Conservation (phyloP, 2,329 filamentous ascomycete genomes). For the Arthroderma sp. region DNA sequence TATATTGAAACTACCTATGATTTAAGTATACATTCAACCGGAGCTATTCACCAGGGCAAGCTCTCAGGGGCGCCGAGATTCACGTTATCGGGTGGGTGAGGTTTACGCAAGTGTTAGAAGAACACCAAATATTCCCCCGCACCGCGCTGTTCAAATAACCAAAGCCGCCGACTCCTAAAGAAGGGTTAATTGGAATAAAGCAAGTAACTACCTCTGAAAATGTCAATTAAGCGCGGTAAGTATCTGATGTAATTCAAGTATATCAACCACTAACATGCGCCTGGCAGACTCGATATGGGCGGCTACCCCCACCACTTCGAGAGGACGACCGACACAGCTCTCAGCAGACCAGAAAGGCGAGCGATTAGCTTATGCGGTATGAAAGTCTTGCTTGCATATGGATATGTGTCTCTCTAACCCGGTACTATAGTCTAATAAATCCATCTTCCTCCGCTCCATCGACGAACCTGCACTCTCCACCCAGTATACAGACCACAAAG, state of each 20-base stretch:
- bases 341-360: constrained; percentile 81
- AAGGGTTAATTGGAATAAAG: background rate
- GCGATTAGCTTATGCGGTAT: constrained; percentile 80
- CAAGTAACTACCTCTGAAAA: constrained; percentile 12
- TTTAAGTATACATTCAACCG: no score
- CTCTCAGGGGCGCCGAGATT: no score
- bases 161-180: no score
- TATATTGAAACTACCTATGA: no score
- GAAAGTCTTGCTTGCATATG: background rate
- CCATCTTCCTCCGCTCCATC: constrained; percentile 88
- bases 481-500: constrained; percentile 86
- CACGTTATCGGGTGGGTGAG: no score
- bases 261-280: constrained; percentile 9
- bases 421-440: constrained; percentile 69
- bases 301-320: constrained; percentile 65
- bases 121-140: no score
- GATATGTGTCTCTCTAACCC: constrained; percentile 1
- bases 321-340: constrained; percentile 79
- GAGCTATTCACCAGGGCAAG: no score
- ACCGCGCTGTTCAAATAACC: no score
- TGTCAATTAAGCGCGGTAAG: constrained; percentile 35
- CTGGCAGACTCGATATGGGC: constrained; percentile 62
- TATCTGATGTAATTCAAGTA: background rate
- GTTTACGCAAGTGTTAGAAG: no score
- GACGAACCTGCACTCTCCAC: constrained; percentile 72